Conservation (phyloP, 495 filamentous ascomycete genomes). For the Xeromyces bisporus region DNA sequence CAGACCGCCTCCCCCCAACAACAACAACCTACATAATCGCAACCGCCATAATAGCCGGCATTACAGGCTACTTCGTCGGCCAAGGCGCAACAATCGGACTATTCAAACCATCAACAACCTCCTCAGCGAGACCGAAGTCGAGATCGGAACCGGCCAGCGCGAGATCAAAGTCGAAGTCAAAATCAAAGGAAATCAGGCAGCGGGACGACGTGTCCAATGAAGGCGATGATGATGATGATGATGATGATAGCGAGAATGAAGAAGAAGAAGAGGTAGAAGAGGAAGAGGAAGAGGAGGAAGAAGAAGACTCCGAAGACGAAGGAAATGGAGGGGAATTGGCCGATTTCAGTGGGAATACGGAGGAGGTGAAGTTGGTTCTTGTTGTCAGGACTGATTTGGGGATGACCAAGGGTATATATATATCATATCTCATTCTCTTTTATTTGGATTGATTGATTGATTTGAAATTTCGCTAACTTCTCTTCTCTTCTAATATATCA, state of each 20-base stretch:
- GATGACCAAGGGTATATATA: conserved; percentile 71
- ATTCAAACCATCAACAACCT: conserved; percentile 12
- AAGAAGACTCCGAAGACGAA: conserved; percentile 20
- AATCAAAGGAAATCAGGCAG: conserved; percentile 29
- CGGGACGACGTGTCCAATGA: conserved; percentile 34
- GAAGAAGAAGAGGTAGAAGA: too few relatives aligned
- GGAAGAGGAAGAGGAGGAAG: conserved; percentile 16
- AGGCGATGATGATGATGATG: conserved; percentile 28
- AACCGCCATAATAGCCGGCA: conserved; percentile 45
- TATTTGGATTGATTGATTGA: neutral
- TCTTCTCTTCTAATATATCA: neutral
- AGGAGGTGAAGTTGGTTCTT: conserved; percentile 88
- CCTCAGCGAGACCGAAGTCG: neutral
- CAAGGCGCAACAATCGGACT: conserved; percentile 33
- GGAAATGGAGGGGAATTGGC: conserved; percentile 26
- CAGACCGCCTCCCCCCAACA: conserved; percentile 26
- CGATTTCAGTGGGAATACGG: conserved; percentile 34
- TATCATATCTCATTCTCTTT: conserved; percentile 1
- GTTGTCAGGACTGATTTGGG: conserved; percentile 86
- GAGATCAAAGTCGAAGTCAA: too few relatives aligned
- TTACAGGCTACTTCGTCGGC: conserved; percentile 49
- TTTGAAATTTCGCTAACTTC: neutral
- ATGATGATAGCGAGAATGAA: too few relatives aligned
- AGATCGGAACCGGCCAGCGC: too few relatives aligned
- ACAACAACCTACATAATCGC: conserved; percentile 39